These are phyloP conservation scores for Vararia minispora DNA, from an alignment of 768 basidiomycete species.

Conservation along the genomic window DNA sequence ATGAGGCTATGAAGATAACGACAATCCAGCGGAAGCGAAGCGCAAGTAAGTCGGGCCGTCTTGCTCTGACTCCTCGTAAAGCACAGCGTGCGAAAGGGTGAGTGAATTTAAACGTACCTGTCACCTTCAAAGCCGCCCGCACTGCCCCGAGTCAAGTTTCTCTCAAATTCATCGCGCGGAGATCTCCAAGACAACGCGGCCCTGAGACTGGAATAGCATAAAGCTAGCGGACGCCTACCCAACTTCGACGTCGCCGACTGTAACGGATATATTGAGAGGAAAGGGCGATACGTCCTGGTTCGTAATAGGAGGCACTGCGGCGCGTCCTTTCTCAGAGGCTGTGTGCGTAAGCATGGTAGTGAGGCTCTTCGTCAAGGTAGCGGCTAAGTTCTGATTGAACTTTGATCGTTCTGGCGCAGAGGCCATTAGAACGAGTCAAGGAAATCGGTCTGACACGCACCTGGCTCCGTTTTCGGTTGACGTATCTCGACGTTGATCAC, in stretches of 20 bases:
- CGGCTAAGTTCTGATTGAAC: conserved; percentile 47
- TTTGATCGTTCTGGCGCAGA: conserved; percentile 29
- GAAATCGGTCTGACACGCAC: conserved; percentile 21
- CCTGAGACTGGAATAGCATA: no score
- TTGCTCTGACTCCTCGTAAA: no score
- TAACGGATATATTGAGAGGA: conserved; percentile 59
- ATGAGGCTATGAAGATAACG: no score
- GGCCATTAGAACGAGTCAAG: conserved; percentile 24
- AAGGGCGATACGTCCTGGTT: conserved; percentile 67
- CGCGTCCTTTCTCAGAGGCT: conserved; percentile 65
- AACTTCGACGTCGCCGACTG: conserved; percentile 56
- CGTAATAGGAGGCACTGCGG: conserved; percentile 71
- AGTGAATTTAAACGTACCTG: no score
- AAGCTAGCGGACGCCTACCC: conserved; percentile 20
- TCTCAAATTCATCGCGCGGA: no score
- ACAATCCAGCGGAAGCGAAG: no score
- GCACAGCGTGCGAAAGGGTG: no score
- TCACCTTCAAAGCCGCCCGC: no score
- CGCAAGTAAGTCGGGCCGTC: no score
- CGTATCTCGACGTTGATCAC: conserved; percentile 70
- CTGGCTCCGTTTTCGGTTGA: conserved; percentile 57
- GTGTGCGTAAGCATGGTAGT: conserved; percentile 67
- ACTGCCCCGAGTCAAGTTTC: no score
- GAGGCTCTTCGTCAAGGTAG: conserved; percentile 54
- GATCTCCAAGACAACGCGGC: no score